Evolutionary conservation across 169 alveolate genomes (phyloP), one percentile per base, ranked within the genome.

Genomic region (Plasmodium inui): DNA sequence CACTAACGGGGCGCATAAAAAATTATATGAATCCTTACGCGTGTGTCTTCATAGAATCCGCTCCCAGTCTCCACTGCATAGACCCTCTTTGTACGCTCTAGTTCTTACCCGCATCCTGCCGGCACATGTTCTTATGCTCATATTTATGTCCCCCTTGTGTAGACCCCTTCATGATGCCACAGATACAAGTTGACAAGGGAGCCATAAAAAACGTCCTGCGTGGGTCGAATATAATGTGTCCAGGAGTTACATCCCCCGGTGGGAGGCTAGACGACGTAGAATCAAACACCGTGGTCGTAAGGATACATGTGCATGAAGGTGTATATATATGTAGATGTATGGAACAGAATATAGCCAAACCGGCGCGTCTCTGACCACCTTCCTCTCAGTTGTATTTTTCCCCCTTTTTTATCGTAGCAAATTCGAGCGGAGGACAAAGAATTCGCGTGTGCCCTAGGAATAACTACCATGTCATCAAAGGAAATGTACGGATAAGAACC

Each of bases 201-300:
- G 99, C 99, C 19, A 97, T 98, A 82, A 98, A 98, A 80, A 98
- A 97, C 95, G 98, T 98, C 19, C 95, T 99, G 1, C 96, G 99
- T 82, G 99, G 99, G 14, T 98, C 99, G 22, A 97, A 98, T 92
- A 96, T 99, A 82, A 98, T 99, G 99, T 97, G 99, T 72, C 99
- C 99, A 3, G 99, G 99, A n/a, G 96, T 99, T 67, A 98, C 99
- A 19, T 98, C 99, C 8, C 98, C 98, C 26, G 99, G 99, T 3
- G 99, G 99, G 12, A 92, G 84, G 71, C 97, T 99, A 98, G 99
- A 98, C 34, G 98, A 97, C 8, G 99, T 97, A 8, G 98, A 97
- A 74, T 96, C 95, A 28, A 96, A 96, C 44, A 97, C 93, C 26
- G 98, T 98, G 19, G 99, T 98, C 2, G 94, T 61, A 82, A 92